A percentile compares a stretch with the other conserved stretches of the same genome.
phyloP scores from a whole-genome alignment of 805 yeast genomes.

The Pichia pseudocactophila region DNA sequence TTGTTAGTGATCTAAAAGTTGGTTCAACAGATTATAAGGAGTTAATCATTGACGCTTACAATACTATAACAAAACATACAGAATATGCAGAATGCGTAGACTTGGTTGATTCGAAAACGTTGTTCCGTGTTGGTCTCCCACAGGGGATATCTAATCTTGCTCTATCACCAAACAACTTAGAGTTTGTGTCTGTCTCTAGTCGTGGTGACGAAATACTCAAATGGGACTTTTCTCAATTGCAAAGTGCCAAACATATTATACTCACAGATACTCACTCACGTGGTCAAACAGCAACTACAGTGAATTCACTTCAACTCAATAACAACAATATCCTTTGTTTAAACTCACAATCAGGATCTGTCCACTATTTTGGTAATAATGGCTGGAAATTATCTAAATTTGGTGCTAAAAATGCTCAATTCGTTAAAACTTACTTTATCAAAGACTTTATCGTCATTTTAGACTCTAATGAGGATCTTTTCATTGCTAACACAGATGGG shows the following conservation, averaged over 20 bases:
- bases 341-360: constrained; percentile 33
- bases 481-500: constrained; percentile 15
- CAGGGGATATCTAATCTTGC: constrained; percentile 54
- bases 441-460: constrained; percentile 17
- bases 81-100: constrained; percentile 39
- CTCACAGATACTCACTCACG: constrained; percentile 50
- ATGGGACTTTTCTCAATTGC: constrained; percentile 48
- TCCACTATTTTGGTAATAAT: constrained; percentile 49
- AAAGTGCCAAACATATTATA: constrained; percentile 40
- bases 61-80: constrained; percentile 23
- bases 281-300: constrained; percentile 53
- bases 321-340: background rate
- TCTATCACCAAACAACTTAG: constrained; percentile 52
- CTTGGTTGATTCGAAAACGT: constrained; percentile 30
- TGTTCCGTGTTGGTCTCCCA: constrained; percentile 45
- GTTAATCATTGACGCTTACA: constrained; percentile 21
- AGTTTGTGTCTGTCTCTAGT: constrained; percentile 41
- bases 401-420: constrained; percentile 16
- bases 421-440: constrained; percentile 1
- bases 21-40: constrained; percentile 13
- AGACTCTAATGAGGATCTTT: constrained; percentile 18
- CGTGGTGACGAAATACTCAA: constrained; percentile 57
- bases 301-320: constrained; percentile 30
- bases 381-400: constrained; percentile 22
- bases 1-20: background rate